These are phyloP conservation scores for Helicostylum pulchrum DNA, from an alignment of 192 early-diverging fungal species.

Conservation along the genomic window DNA sequence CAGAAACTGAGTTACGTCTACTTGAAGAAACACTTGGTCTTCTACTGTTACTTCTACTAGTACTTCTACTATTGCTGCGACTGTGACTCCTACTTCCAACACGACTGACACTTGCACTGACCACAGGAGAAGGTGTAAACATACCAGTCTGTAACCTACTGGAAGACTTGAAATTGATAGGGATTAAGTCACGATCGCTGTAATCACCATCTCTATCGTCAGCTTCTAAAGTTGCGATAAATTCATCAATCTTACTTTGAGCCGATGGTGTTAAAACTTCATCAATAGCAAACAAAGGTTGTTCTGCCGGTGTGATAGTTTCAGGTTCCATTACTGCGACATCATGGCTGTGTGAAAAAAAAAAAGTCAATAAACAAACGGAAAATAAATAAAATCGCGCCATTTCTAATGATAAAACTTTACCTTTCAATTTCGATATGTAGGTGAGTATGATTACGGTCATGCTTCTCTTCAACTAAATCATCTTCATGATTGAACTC, in stretches of 20 bases:
- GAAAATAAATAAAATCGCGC: no score
- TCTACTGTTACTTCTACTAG: conserved; percentile 7
- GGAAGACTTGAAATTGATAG: conserved; percentile 26
- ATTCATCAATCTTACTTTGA: not conserved
- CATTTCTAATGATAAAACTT: no score
- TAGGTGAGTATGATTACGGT: no score
- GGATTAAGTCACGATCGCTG: conserved; percentile 35
- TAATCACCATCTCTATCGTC: conserved; percentile 19
- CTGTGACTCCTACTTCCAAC: not conserved
- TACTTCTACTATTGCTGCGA: not conserved
- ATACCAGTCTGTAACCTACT: conserved; percentile 16
- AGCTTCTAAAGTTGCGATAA: not conserved
- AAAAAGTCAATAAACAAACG: no score
- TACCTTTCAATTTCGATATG: no score
- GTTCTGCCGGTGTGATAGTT: not conserved
- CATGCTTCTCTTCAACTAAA: not conserved
- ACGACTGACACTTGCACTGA: not conserved
- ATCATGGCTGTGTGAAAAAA: no score
- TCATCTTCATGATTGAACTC: not conserved
- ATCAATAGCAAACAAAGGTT: conserved; percentile 18
- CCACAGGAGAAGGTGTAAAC: not conserved
- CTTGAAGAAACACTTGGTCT: conserved; percentile 7
- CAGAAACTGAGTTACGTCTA: not conserved
- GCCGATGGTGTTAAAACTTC: not conserved
- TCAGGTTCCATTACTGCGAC: not conserved